phyloP scores from a whole-genome alignment of 2,329 filamentous ascomycete genomes.

The Fusarium domesticum region DNA sequence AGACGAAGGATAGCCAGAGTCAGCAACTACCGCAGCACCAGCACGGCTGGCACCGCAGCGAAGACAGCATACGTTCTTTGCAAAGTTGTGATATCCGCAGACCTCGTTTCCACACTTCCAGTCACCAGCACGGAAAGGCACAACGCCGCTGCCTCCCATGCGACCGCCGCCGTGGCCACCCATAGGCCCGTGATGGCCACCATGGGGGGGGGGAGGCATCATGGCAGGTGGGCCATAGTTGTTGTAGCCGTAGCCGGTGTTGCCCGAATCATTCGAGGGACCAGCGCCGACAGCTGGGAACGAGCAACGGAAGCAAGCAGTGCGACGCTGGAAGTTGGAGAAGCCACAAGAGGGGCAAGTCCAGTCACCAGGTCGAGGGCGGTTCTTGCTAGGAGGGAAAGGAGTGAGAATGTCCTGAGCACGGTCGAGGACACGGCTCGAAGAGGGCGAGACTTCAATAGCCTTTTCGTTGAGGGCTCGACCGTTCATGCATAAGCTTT shows the following conservation, averaged over 20 bases:
- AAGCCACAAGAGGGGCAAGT: constrained; percentile 98
- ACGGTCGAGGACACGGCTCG: constrained; percentile 92
- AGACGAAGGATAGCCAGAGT: constrained; percentile 84
- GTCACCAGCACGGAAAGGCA: constrained; percentile 96
- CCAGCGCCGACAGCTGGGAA: constrained; percentile 90
- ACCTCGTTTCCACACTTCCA: constrained; percentile 99
- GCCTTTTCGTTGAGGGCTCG: constrained; percentile 97
- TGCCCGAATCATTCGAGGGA: constrained; percentile 62
- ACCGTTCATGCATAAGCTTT: constrained; percentile 98
- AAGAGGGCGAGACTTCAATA: constrained; percentile 96
- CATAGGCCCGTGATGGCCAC: constrained; percentile 58
- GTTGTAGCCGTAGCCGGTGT: constrained; percentile 60
- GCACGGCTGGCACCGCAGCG: constrained; percentile 94
- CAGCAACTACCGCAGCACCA: constrained; percentile 88
- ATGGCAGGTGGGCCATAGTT: constrained; percentile 71
- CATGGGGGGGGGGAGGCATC: constrained; percentile 72
- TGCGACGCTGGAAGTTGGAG: constrained; percentile 98
- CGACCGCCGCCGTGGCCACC: constrained; percentile 58
- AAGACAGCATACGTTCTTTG: constrained; percentile 97
- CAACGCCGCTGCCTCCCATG: constrained; percentile 78
- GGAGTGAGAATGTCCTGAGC: constrained; percentile 94
- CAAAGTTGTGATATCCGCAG: constrained; percentile 98
- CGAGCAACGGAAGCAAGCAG: constrained; percentile 97
- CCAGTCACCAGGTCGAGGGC: constrained; percentile 95
- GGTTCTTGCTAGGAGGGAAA: constrained; percentile 98